Percentiles rank a stretch among this genome's conserved stretches.
Conservation (phyloP, 441 rosid genomes). For the Erodium texanum region DNA sequence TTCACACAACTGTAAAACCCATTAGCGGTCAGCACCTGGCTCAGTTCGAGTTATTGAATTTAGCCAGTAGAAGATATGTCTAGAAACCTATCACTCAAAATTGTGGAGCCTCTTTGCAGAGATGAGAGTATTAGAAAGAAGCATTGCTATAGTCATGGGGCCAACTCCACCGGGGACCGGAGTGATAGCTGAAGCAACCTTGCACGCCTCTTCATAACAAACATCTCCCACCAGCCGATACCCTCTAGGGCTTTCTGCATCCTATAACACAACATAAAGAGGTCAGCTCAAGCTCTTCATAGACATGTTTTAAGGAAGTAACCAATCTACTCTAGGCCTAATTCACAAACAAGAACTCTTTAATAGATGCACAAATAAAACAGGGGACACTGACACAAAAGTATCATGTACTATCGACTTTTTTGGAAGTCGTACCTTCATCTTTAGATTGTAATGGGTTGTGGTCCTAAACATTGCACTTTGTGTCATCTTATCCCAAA, state of each 20-base stretch:
- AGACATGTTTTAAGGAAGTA: not conserved
- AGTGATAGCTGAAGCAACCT: conserved; percentile 68
- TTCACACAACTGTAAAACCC: not conserved
- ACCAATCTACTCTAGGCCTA: not conserved
- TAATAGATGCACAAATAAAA: not conserved
- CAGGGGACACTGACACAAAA: too few species aligned
- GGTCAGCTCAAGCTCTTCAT: not conserved
- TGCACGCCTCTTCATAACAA: conserved; percentile 67
- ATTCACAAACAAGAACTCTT: not conserved
- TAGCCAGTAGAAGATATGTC: too few species aligned
- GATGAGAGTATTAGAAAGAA: conserved; percentile 59
- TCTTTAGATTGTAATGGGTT: too few species aligned
- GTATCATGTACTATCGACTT: too few species aligned
- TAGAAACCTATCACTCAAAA: conserved; percentile 34
- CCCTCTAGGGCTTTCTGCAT: conserved; percentile 47
- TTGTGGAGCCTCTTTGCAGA: conserved; percentile 53
- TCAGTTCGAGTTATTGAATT: not conserved
- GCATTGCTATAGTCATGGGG: conserved; percentile 93
- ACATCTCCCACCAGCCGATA: conserved; percentile 70
- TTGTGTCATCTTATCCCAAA: too few species aligned
- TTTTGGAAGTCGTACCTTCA: too few species aligned
- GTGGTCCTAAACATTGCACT: too few species aligned
- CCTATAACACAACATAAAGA: conserved; percentile 26
- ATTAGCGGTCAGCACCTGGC: not conserved
- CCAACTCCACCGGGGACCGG: conserved; percentile 94